Percentiles rank a stretch among this genome's conserved stretches.
These are phyloP conservation scores for Protomyces macrosporus DNA, from an alignment of 1,139 yeast species.

Conservation along the genomic window DNA sequence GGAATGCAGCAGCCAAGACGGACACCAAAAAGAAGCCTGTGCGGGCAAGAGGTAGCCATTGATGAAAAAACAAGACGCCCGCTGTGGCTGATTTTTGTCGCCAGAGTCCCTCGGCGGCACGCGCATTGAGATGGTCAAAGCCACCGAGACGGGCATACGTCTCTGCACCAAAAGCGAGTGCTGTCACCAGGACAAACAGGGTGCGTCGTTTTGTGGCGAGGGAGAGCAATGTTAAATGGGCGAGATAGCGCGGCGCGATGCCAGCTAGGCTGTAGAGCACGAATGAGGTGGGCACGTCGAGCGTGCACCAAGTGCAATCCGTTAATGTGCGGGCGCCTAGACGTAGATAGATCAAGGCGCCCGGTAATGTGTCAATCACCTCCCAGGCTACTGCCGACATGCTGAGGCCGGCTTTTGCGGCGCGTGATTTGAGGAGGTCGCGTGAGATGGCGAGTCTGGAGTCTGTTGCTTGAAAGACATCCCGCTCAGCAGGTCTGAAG, in stretches of 20 bases:
- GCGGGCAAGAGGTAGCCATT: constrained; percentile 1
- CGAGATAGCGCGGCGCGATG: constrained; percentile 1
- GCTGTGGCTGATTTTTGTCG: not conserved
- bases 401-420: not conserved
- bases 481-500: not conserved
- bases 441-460: constrained; percentile 10
- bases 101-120: not conserved
- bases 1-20: not conserved
- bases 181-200: not conserved
- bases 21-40: constrained; percentile 9
- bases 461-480: constrained; percentile 6
- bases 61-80: constrained; percentile 5
- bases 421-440: constrained; percentile 3
- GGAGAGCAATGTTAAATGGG: not conserved
- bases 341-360: constrained; percentile 2
- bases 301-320: constrained; percentile 9
- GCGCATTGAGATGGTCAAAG: constrained; percentile 5
- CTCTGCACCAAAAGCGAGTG: constrained; percentile 3
- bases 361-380: not conserved
- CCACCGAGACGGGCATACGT: constrained; percentile 10
- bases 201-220: not conserved
- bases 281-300: constrained; percentile 1
- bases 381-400: constrained; percentile 2
- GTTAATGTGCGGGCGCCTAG: constrained; percentile 7
- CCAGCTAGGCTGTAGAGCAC: constrained; percentile 1